These are phyloP conservation scores for Podosphaera fusca DNA, from an alignment of 2,329 filamentous ascomycete species.

Conservation along the genomic window DNA sequence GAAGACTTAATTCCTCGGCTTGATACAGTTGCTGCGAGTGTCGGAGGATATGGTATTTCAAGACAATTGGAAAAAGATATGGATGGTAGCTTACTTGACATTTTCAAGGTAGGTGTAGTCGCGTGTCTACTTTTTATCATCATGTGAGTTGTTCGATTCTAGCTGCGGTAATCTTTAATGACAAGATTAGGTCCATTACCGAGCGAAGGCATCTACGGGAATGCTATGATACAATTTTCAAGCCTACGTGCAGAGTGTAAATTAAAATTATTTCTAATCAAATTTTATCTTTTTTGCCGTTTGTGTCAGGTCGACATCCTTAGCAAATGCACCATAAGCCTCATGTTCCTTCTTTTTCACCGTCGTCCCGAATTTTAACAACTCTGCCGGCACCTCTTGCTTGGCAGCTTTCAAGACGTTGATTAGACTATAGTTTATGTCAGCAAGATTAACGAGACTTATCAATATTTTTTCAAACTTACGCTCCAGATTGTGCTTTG, in stretches of 20 bases:
- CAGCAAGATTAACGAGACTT: not conserved
- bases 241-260: not conserved
- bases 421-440: conserved; percentile 36
- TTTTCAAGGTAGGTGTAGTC: conserved; percentile 24
- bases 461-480: conserved; percentile 21
- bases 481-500: conserved; percentile 75
- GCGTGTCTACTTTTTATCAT: conserved; percentile 28
- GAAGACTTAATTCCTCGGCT: conserved; percentile 22
- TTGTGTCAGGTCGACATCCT: conserved; percentile 64
- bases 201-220: conserved; percentile 1
- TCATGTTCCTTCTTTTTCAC: conserved; percentile 98
- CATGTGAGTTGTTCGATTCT: conserved; percentile 29
- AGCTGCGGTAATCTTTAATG: not conserved
- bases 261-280: conserved; percentile 24
- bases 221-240: not conserved
- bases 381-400: conserved; percentile 69
- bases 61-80: conserved; percentile 12
- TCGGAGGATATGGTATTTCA: conserved; percentile 22
- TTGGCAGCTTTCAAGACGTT: conserved; percentile 89
- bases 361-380: conserved; percentile 89
- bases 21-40: conserved; percentile 21
- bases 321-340: conserved; percentile 87
- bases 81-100: conserved; percentile 13
- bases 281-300: conserved; percentile 84
- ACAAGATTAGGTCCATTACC: not conserved